phyloP scores from a whole-genome alignment of 768 basidiomycete species.

The Mycena maculata region DNA sequence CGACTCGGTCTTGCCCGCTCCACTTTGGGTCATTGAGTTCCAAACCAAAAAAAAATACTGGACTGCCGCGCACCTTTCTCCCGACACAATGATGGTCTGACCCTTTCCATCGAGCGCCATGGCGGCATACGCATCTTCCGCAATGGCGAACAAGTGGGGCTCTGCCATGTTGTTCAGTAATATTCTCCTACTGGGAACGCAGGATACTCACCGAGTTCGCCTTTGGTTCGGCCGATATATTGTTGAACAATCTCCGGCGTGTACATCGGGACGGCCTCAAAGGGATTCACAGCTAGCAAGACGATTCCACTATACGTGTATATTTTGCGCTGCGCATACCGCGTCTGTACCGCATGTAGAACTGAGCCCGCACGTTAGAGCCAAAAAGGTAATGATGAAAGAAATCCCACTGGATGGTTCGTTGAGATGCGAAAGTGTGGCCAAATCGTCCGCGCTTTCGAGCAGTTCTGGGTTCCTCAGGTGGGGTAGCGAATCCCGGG shows the following conservation, averaged over 20 bases:
- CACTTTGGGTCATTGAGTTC: slow-evolving; percentile 59
- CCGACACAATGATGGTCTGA: slow-evolving; percentile 98
- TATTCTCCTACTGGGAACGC: too few species aligned
- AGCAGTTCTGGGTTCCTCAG: slow-evolving; percentile 95
- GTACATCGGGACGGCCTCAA: slow-evolving; percentile 96
- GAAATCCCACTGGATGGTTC: slow-evolving; percentile 85
- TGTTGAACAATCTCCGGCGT: slow-evolving; percentile 97
- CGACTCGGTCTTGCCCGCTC: slow-evolving; percentile 99
- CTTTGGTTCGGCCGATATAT: slow-evolving; percentile 90
- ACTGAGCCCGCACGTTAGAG: slow-evolving; percentile 61
- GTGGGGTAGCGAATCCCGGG: slow-evolving; percentile 81
- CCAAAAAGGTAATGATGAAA: slow-evolving; percentile 13
- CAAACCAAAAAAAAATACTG: slow-evolving; percentile 20
- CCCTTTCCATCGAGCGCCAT: slow-evolving; percentile 95
- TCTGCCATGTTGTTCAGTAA: too few species aligned
- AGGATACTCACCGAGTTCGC: too few species aligned
- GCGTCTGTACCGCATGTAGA: slow-evolving; percentile 94
- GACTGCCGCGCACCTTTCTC: slow-evolving; percentile 82
- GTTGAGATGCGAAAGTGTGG: slow-evolving; percentile 96
- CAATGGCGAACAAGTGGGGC: slow-evolving; percentile 99
- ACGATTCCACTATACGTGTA: slow-evolving; percentile 99
- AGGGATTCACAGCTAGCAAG: slow-evolving; percentile 98
- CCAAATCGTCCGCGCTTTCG: slow-evolving; percentile 99
- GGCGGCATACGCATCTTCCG: slow-evolving; percentile 97
- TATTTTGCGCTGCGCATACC: slow-evolving; percentile 96